phyloP scores from a whole-genome alignment of 176 grass and related monocot genomes.

The Oryza nivara region DNA sequence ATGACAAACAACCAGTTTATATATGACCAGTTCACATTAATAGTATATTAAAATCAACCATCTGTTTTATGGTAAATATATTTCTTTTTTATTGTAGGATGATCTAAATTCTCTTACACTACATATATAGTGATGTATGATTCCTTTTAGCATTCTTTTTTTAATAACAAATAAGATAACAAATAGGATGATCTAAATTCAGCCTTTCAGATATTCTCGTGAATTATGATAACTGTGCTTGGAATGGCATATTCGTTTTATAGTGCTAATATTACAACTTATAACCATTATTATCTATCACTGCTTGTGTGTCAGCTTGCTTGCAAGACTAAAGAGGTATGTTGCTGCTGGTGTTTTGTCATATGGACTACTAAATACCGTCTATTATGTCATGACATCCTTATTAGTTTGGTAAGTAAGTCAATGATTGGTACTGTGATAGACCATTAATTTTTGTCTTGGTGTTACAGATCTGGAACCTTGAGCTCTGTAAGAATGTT shows the following conservation, averaged over 20 bases:
- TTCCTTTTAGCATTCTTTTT: too few relatives aligned
- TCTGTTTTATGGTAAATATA: too few relatives aligned
- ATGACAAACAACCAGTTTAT: too few relatives aligned
- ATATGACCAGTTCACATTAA: too few relatives aligned
- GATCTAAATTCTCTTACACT: too few relatives aligned
- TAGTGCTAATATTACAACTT: neutral
- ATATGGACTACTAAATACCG: conserved; percentile 94
- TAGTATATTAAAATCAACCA: too few relatives aligned
- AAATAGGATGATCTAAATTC: neutral
- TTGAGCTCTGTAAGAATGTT: conserved; percentile 11
- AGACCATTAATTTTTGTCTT: neutral
- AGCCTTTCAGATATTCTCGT: conserved; percentile 2
- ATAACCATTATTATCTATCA: neutral
- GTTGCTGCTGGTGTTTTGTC: conserved; percentile 84
- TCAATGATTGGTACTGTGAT: conserved; percentile 5
- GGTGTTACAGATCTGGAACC: conserved; percentile 5
- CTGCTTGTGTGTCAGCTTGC: conserved; percentile 49
- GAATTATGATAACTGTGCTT: neutral
- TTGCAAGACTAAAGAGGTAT: conserved; percentile 85
- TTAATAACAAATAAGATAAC: too few relatives aligned
- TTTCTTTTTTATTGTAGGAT: too few relatives aligned
- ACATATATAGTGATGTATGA: too few relatives aligned
- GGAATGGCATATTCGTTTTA: neutral
- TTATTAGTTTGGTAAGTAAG: conserved; percentile 94
- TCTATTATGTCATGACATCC: conserved; percentile 87